phyloP scores from a whole-genome alignment of 2,329 filamentous ascomycete genomes.

The Fusarium pseudocircinatum region DNA sequence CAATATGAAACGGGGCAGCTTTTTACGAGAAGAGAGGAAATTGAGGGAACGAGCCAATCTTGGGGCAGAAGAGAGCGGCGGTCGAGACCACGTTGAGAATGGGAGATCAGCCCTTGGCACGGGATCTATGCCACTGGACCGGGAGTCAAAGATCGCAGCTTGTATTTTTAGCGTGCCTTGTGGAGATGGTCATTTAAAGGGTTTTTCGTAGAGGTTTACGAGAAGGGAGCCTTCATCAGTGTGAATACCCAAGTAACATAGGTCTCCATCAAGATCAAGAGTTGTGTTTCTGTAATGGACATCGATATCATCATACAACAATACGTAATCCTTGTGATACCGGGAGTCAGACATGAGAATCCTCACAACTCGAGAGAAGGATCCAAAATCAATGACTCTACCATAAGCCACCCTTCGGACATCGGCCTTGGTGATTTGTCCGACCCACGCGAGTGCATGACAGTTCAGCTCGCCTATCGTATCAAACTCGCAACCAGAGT shows the following conservation, averaged over 20 bases:
- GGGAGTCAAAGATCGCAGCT: constrained; percentile 13
- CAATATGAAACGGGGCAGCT: not conserved
- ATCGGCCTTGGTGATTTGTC: constrained; percentile 43
- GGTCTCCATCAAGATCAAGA: not conserved
- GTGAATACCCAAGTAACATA: not conserved
- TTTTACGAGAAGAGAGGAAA: not conserved
- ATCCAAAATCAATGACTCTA: constrained; percentile 28
- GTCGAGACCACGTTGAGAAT: constrained; percentile 22
- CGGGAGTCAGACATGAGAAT: not conserved
- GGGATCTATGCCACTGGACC: constrained; percentile 16
- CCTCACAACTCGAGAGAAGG: not conserved
- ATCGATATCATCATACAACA: not conserved
- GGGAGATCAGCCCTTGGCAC: constrained; percentile 6
- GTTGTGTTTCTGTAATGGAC: not conserved
- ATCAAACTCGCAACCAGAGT: not conserved
- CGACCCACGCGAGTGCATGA: constrained; percentile 29
- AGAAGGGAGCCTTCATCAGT: not conserved
- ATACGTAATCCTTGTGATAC: not conserved
- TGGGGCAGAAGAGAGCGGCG: not conserved
- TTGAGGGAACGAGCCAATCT: not conserved
- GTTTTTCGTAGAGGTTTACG: not conserved
- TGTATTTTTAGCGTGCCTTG: constrained; percentile 7
- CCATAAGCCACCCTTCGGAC: constrained; percentile 40
- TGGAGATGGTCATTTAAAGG: constrained; percentile 3
- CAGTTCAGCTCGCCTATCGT: constrained; percentile 18